Percentiles rank a stretch among this genome's conserved stretches.
phyloP scores from a whole-genome alignment of 768 basidiomycete species.

The Trametes meyenii region DNA sequence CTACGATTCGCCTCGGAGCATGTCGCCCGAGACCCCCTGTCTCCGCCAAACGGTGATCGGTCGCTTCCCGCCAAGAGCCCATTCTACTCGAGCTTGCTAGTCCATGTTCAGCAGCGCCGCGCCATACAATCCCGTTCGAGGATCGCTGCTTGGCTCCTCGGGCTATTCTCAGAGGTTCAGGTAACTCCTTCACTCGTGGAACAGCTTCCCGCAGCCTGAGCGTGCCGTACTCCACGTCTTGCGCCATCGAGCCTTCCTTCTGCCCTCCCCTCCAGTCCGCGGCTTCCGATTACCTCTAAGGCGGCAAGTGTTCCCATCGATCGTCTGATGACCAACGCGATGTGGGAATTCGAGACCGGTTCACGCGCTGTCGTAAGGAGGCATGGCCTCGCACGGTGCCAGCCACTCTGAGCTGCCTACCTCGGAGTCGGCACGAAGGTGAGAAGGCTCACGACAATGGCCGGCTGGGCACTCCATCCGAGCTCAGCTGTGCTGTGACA shows the following conservation, averaged over 20 bases:
- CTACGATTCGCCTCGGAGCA: background rate
- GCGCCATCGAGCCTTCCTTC: conserved; percentile 19
- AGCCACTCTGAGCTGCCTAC: conserved; percentile 5
- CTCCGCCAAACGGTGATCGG: background rate
- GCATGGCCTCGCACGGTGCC: background rate
- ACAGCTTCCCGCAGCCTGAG: conserved; percentile 16
- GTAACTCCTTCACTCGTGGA: background rate
- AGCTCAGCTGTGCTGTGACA: conserved; percentile 10
- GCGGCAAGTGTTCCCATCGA: conserved; percentile 21
- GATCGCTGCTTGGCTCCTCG: background rate
- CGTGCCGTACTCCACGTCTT: conserved; percentile 19
- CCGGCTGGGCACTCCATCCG: conserved; percentile 8
- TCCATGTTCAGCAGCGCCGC: background rate
- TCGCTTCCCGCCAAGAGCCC: background rate
- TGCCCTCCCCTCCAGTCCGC: conserved; percentile 17
- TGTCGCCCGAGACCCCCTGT: background rate
- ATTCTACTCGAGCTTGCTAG: background rate
- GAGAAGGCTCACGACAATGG: conserved; percentile 15
- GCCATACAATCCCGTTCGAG: background rate
- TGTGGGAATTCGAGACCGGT: conserved; percentile 14
- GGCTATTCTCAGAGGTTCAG: background rate
- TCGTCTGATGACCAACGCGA: conserved; percentile 16
- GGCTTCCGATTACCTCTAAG: conserved; percentile 22
- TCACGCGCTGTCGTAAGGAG: conserved; percentile 1
- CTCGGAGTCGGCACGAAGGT: conserved; percentile 14